Conservation (phyloP, 2,329 filamentous ascomycete genomes). For the Nannizziopsis arthrosporioides region DNA sequence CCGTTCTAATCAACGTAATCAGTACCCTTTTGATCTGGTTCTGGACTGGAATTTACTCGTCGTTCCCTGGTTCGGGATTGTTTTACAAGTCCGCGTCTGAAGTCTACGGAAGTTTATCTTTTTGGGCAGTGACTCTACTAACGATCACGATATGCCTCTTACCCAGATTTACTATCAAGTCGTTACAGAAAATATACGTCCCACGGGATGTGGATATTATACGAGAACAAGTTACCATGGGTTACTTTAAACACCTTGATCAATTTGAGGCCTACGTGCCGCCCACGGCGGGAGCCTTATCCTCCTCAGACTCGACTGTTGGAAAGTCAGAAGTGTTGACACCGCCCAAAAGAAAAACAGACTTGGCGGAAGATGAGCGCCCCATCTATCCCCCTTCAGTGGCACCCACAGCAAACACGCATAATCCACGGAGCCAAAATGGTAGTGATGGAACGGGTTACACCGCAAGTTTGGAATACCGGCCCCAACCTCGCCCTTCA, state of each 20-base stretch:
- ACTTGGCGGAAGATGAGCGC: slow-evolving; percentile 73
- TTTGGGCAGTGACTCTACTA: slow-evolving; percentile 75
- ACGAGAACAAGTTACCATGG: slow-evolving; percentile 76
- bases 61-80: slow-evolving; percentile 45
- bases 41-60: slow-evolving; percentile 84
- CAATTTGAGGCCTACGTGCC: slow-evolving; percentile 42
- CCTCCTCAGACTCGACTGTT: slow-evolving; percentile 30
- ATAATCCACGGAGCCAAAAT: slow-evolving; percentile 74
- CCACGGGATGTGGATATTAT: slow-evolving; percentile 92
- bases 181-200: slow-evolving; percentile 84
- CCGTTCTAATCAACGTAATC: slow-evolving; percentile 66
- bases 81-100: slow-evolving; percentile 71
- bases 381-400: slow-evolving; percentile 91
- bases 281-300: slow-evolving; percentile 30
- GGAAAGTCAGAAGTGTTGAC: slow-evolving; percentile 42
- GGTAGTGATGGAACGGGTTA: slow-evolving; percentile 92
- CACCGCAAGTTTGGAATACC: slow-evolving; percentile 44
- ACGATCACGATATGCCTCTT: slow-evolving; percentile 72
- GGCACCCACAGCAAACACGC: slow-evolving; percentile 61
- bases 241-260: slow-evolving; percentile 66
- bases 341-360: slow-evolving; percentile 47
- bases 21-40: slow-evolving; percentile 84
- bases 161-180: slow-evolving; percentile 76
- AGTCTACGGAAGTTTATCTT: slow-evolving; percentile 68
- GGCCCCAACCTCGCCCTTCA: slow-evolving; percentile 44